phyloP scores from a whole-genome alignment of 2,329 filamentous ascomycete species.

The Neofusicoccum ribis region DNA sequence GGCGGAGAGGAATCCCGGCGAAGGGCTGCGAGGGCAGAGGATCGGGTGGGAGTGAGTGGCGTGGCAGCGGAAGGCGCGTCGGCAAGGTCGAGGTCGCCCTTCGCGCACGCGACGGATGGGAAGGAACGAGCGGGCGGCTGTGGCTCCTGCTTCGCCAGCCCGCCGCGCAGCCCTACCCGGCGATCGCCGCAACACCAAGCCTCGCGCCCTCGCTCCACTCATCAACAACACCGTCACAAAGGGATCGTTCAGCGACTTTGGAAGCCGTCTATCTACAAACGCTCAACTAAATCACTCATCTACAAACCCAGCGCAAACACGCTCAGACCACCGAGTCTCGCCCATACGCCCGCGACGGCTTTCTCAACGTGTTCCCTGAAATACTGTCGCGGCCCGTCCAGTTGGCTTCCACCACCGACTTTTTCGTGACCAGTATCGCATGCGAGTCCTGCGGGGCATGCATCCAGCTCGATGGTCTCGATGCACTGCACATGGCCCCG shows the following conservation, averaged over 20 bases:
- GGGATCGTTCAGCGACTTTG: too few relatives aligned
- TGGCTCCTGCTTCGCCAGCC: neutral
- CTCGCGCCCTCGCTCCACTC: neutral
- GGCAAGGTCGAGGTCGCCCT: neutral
- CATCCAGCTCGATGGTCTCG: slow-evolving; percentile 1
- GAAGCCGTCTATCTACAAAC: too few relatives aligned
- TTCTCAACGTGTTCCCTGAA: neutral
- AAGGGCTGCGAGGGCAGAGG: neutral
- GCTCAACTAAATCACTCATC: too few relatives aligned
- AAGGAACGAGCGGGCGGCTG: neutral
- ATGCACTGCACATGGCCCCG: neutral
- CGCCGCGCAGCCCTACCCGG: neutral
- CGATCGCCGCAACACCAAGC: neutral
- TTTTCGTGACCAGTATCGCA: slow-evolving; percentile 12
- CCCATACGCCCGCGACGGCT: neutral
- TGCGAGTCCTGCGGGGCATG: neutral
- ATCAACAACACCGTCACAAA: neutral
- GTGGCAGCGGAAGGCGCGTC: neutral
- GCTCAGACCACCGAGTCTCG: neutral
- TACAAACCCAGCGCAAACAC: too few relatives aligned
- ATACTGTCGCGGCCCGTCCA: neutral
- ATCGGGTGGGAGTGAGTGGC: neutral
- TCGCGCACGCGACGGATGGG: too few relatives aligned
- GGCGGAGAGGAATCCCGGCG: neutral
- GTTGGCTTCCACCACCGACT: slow-evolving; percentile 11